Evolutionary conservation across 78 protist species (phyloP).

Genomic region (Anaeramoeba flamelloides): DNA sequence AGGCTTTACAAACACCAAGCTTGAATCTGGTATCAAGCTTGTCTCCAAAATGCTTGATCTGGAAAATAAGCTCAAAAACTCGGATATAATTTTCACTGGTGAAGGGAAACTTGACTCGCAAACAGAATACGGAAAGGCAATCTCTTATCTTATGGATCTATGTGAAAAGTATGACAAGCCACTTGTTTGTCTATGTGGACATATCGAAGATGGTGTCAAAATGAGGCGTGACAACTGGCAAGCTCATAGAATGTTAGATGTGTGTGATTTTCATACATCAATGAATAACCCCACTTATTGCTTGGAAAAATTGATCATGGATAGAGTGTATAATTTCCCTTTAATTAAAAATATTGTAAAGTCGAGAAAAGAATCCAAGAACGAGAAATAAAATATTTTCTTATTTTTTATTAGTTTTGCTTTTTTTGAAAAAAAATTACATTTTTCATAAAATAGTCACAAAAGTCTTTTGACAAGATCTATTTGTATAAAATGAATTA

Average conservation of each 20-base stretch:
- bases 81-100: background rate
- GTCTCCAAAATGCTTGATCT: background rate
- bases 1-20: background rate
- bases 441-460: no score
- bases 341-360: background rate
- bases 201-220: no score
- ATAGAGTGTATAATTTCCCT: background rate
- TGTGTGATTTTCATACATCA: background rate
- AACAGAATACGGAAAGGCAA: conserved; percentile 8
- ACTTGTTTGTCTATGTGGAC: background rate
- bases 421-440: no score
- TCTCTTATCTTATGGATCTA: background rate
- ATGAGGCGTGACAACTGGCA: background rate
- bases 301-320: background rate
- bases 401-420: no score
- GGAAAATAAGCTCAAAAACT: background rate
- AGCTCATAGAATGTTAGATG: background rate
- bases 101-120: conserved; percentile 5
- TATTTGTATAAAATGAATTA: no score
- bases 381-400: no score
- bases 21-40: background rate
- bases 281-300: background rate
- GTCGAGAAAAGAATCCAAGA: no score
- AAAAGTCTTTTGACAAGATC: no score
- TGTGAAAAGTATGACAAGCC: background rate